Conservation (phyloP, 2,329 filamentous ascomycete species). For the Trichoderma endophyticum region DNA sequence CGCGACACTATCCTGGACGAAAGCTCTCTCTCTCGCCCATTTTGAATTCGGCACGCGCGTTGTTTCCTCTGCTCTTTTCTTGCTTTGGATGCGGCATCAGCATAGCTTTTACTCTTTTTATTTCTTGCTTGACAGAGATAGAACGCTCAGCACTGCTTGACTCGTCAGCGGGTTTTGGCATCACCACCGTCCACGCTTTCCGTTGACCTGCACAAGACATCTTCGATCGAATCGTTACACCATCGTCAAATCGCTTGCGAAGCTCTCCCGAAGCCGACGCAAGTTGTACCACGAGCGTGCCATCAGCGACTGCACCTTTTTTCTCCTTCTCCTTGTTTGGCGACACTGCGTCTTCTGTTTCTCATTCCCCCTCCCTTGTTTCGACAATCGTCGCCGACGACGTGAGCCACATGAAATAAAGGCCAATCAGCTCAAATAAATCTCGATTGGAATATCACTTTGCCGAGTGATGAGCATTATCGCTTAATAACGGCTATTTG, state of each 20-base stretch:
- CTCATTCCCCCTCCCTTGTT: not conserved
- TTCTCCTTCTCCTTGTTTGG: not conserved
- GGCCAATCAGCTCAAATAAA: not conserved
- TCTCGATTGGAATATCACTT: not conserved
- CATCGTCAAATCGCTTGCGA: not conserved
- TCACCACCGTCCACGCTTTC: not conserved
- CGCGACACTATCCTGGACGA: not conserved
- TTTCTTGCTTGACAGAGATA: not conserved
- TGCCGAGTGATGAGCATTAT: slow-evolving; percentile 6
- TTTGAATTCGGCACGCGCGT: not conserved
- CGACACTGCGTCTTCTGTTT: not conserved
- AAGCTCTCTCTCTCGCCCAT: not conserved
- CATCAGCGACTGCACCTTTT: not conserved
- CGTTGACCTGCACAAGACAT: not conserved
- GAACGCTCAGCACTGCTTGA: not conserved
- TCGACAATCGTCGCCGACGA: not conserved
- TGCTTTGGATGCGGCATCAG: not conserved
- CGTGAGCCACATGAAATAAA: not conserved
- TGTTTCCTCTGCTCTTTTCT: not conserved
- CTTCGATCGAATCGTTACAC: slow-evolving; percentile 16
- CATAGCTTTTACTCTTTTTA: not conserved
- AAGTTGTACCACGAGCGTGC: slow-evolving; percentile 10
- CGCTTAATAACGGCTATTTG: not conserved
- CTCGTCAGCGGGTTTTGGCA: not conserved
- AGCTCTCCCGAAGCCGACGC: slow-evolving; percentile 11